These are phyloP conservation scores for Zelonia costaricensis DNA, from an alignment of 208 protist genomes.

Conservation along the genomic window DNA sequence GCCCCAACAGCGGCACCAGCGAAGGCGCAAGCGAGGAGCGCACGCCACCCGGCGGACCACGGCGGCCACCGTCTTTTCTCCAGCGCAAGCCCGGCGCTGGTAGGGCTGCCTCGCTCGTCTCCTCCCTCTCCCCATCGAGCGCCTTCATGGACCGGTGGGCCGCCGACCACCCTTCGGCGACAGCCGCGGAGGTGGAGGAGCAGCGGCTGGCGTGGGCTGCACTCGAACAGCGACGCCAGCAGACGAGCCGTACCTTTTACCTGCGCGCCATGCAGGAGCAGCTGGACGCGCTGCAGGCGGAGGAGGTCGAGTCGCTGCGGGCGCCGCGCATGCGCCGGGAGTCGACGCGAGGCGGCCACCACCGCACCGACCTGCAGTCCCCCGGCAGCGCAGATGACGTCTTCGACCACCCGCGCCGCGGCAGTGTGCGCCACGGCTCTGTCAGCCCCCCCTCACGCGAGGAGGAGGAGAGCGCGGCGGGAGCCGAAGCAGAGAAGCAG, in stretches of 20 bases:
- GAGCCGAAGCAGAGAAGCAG: slow-evolving; percentile 25
- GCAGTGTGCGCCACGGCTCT: neutral
- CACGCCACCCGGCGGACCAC: neutral
- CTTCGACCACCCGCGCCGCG: neutral
- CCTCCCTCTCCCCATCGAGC: neutral
- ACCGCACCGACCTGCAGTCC: neutral
- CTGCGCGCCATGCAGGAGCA: slow-evolving; percentile 32
- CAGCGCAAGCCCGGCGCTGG: neutral
- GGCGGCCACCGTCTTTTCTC: neutral
- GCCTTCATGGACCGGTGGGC: slow-evolving; percentile 36
- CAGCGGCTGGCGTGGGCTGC: slow-evolving; percentile 34
- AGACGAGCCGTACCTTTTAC: slow-evolving; percentile 13
- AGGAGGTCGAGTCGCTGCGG: neutral
- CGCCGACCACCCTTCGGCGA: slow-evolving; percentile 31
- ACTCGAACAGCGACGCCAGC: slow-evolving; percentile 31
- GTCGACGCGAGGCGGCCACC: neutral
- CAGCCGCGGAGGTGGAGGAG: slow-evolving; percentile 29
- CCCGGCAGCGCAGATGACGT: neutral
- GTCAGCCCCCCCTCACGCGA: neutral
- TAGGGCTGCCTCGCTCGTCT: neutral
- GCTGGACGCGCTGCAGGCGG: slow-evolving; percentile 24
- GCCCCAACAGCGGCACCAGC: neutral
- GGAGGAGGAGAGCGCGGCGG: slow-evolving; percentile 1
- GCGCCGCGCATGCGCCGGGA: neutral
- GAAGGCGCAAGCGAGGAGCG: slow-evolving; percentile 1